Evolutionary conservation across 2,329 filamentous ascomycete genomes (phyloP).

Genomic region (Juglanconis sp.): DNA sequence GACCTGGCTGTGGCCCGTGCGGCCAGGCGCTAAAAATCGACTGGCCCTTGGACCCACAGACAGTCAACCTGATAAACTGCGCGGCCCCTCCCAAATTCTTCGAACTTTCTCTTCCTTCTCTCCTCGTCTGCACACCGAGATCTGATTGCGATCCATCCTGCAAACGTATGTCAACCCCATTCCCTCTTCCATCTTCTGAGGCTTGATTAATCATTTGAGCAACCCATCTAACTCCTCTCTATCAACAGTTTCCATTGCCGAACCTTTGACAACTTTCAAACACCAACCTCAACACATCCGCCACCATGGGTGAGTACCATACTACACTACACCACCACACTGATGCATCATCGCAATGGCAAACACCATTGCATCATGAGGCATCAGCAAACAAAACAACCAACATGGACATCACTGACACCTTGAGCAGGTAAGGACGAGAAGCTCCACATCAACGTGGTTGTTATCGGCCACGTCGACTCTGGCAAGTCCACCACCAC

Average conservation of each 20-base stretch:
- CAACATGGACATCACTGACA: background rate
- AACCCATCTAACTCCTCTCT: conserved; percentile 5
- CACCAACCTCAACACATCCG: conserved; percentile 8
- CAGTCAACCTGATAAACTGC: conserved; percentile 14
- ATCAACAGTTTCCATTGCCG: conserved; percentile 12
- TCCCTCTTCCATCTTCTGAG: background rate
- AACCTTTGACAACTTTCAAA: conserved; percentile 14
- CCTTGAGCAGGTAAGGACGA: conserved; percentile 66
- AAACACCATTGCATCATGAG: background rate
- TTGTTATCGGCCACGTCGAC: conserved; percentile 78
- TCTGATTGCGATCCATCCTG: conserved; percentile 20
- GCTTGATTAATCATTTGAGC: background rate
- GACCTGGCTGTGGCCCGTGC: conserved; percentile 10
- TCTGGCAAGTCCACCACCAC: conserved; percentile 97
- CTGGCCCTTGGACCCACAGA: background rate
- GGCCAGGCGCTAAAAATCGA: conserved; percentile 10
- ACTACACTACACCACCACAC: background rate
- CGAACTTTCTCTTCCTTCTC: conserved; percentile 15
- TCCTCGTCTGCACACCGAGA: conserved; percentile 18
- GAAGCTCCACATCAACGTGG: conserved; percentile 84
- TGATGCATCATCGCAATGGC: background rate
- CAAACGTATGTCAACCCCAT: conserved; percentile 13
- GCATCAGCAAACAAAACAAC: background rate
- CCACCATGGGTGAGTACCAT: conserved; percentile 17
- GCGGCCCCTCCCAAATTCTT: conserved; percentile 16